phyloP scores from a whole-genome alignment of 305 asterid species.

The Fraxinus sp. region DNA sequence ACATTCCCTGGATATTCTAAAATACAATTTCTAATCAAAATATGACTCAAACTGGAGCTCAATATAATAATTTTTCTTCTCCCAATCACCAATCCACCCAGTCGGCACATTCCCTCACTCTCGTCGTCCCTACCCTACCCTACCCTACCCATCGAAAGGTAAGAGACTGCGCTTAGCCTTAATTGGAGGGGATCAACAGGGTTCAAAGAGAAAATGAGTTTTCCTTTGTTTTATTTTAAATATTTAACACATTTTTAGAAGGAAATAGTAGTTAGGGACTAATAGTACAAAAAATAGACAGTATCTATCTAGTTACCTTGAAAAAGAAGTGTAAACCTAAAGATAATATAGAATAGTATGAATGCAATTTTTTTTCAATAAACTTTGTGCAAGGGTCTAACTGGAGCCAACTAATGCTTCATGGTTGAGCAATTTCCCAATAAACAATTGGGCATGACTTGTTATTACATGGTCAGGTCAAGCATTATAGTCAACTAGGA shows the following conservation, averaged over 20 bases:
- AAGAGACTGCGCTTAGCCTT: not conserved
- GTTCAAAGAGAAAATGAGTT: not conserved
- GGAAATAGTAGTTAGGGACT: not conserved
- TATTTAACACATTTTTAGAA: not conserved
- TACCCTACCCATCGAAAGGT: not conserved
- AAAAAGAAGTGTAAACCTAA: not conserved
- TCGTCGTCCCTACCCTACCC: not conserved
- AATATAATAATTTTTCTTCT: not conserved
- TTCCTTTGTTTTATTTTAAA: not conserved
- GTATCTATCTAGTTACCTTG: not conserved
- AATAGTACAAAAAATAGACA: not conserved
- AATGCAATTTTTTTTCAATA: not conserved
- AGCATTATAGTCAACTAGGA: not conserved
- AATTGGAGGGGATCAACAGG: not conserved
- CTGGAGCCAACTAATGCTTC: not conserved
- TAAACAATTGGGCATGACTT: not conserved
- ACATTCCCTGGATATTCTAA: too few relatives aligned
- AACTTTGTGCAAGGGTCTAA: not conserved
- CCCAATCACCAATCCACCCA: not conserved
- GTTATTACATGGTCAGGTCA: not conserved
- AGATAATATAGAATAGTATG: not conserved
- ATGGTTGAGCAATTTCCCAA: not conserved
- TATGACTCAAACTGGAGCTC: not conserved
- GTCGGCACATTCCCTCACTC: not conserved
- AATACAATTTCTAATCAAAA: too few relatives aligned